Base-by-base conservation (phyloP, 306 rosid species). In the Argentina anserina region DNA sequence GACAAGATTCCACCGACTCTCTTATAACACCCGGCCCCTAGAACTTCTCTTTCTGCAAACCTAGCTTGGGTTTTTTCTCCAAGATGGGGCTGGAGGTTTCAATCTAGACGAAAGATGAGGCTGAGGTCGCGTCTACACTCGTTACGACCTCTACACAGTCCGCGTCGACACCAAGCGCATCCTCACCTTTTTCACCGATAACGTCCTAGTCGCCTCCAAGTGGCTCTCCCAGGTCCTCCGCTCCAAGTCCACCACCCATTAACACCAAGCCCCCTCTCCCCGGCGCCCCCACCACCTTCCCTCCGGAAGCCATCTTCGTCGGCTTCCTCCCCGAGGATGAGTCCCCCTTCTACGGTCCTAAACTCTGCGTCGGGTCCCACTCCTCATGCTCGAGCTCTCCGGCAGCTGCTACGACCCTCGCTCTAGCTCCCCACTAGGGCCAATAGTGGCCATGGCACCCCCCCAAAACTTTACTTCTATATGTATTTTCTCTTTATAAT, bases 131-230 rank as follows among this genome's bases (percentile, higher is more conserved):
- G 25, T 7, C 41, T 49, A 49, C n/a, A n/a, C 13, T 21, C 33
- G 21, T 1, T 2, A 13, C 68, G 4, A 15, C n/a, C 52, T 72
- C 76, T 74, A 25, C 82, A 77, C 65, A 40, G 73, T 81, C 33
- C 47, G 8, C 14, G 46, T 60, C 49, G 59, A 36, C 9, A 13
- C 50, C 69, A 73, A 70, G 46, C 85, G 80, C 61, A 82, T 78
- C 65, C 85, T 78, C 41, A 70, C 63, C 67, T 15, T 78, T 52
- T 6, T 8, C 52, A 63, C 82, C 20, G 2, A 13, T 67, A 29
- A 21, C 62, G 28, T 3, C 7, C 2, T 0, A 5, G 65, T 23
- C 20, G 41, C 69, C 47, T 23, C 81, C 65, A 50, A 67, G 4
- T 77, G 79, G 84, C 23, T 76, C 29, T 26, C 61, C 25, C 13